These are phyloP conservation scores for Cryptomeria japonica DNA, from an alignment of 75 land plant species.

Conservation along the genomic window DNA sequence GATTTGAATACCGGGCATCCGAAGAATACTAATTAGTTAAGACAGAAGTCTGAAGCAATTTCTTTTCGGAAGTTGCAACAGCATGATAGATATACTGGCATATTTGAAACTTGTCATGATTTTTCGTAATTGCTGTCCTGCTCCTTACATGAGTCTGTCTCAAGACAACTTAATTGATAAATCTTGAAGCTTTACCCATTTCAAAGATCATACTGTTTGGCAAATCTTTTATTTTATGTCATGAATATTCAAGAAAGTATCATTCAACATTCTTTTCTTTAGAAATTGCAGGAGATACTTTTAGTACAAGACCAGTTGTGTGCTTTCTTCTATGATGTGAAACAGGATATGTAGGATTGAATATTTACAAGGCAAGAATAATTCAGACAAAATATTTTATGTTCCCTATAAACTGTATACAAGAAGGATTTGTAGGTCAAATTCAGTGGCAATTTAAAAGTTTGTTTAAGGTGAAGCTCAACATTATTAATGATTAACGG, in stretches of 20 bases:
- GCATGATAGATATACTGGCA: neutral
- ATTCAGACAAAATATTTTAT: neutral
- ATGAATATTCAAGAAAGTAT: neutral
- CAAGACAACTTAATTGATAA: neutral
- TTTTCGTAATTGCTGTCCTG: no score
- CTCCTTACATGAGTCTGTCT: no score
- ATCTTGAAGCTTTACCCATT: neutral
- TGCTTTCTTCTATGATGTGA: neutral
- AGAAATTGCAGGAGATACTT: neutral
- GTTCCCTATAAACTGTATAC: neutral
- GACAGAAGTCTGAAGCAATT: neutral
- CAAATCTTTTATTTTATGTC: neutral
- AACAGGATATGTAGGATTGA: neutral
- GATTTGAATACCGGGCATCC: conserved; percentile 44
- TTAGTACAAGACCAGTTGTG: neutral
- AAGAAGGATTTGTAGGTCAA: neutral
- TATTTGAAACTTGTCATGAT: no score
- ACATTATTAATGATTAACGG: neutral
- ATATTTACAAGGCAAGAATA: neutral
- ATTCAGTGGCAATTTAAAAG: neutral
- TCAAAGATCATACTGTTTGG: neutral
- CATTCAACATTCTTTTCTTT: neutral
- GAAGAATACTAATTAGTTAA: conserved; percentile 17
- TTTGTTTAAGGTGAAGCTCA: neutral
- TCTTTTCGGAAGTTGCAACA: neutral